A percentile compares a stretch with the other conserved stretches of the same genome.
Evolutionary conservation across 768 basidiomycete species (phyloP).

Genomic region (Trametes coccinea): DNA sequence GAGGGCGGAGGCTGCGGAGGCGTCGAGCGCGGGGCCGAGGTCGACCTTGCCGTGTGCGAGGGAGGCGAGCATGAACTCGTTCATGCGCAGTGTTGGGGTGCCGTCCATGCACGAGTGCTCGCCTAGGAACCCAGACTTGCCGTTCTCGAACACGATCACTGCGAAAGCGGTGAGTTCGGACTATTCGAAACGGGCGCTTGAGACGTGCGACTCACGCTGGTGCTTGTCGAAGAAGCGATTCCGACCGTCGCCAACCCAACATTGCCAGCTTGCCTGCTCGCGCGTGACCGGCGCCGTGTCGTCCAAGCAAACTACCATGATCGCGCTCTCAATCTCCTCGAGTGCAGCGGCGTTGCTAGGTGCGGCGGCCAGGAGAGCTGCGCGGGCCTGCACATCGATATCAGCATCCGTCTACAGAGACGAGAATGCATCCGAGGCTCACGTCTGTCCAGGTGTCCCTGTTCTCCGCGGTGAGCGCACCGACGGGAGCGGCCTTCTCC

Average conservation of each 20-base stretch:
- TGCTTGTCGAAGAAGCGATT: conserved; percentile 98
- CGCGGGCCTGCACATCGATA: conserved; percentile 44
- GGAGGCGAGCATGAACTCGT: conserved; percentile 87
- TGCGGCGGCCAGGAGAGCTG: conserved; percentile 63
- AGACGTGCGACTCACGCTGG: conserved; percentile 59
- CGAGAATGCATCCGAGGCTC: conserved; percentile 11
- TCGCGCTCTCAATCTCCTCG: conserved; percentile 84
- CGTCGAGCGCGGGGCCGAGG: conserved; percentile 55
- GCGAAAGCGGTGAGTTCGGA: background rate
- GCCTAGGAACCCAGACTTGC: conserved; percentile 90
- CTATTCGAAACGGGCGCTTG: too few species aligned
- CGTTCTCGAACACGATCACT: conserved; percentile 96
- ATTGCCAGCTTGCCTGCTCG: conserved; percentile 77
- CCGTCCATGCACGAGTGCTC: conserved; percentile 92
- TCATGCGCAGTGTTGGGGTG: conserved; percentile 91
- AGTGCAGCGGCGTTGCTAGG: conserved; percentile 65
- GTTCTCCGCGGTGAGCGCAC: conserved; percentile 86
- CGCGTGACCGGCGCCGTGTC: conserved; percentile 78
- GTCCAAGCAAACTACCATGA: conserved; percentile 86
- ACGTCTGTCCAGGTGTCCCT: conserved; percentile 89
- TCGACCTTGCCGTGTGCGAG: conserved; percentile 74
- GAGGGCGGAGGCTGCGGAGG: conserved; percentile 41
- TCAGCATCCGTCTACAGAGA: background rate
- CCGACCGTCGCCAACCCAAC: conserved; percentile 88
- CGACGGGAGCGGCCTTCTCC: conserved; percentile 50